These are phyloP conservation scores for Adansonia gregorii DNA, from an alignment of 441 rosid genomes.

Conservation along the genomic window DNA sequence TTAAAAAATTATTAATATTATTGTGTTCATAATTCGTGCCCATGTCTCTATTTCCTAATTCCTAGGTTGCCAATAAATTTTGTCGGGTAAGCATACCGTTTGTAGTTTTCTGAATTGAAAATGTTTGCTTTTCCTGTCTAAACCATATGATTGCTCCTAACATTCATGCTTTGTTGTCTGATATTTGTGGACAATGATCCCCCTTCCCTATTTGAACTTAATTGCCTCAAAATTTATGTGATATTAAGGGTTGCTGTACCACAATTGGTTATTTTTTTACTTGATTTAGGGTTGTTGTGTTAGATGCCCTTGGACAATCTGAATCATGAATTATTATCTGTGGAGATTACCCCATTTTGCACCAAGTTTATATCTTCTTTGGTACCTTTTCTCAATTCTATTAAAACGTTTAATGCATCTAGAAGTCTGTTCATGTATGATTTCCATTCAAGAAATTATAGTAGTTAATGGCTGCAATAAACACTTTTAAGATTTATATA, in stretches of 20 bases:
- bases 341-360: background rate
- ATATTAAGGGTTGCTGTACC: background rate
- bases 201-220: background rate
- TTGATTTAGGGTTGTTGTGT: conserved; percentile 11
- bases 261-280: background rate
- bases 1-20: too few relatives aligned
- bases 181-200: background rate
- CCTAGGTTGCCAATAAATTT: background rate
- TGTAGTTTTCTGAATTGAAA: background rate
- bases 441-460: background rate
- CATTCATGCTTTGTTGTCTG: background rate
- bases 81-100: background rate
- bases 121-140: background rate
- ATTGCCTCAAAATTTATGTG: background rate
- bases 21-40: too few relatives aligned
- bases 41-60: background rate
- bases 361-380: background rate
- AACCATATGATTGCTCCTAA: conserved; percentile 14
- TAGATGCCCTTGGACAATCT: background rate
- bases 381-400: background rate
- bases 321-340: background rate
- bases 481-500: background rate
- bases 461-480: background rate
- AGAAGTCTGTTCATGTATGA: background rate
- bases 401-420: background rate